Evolutionary conservation across 306 rosid genomes (phyloP).

Genomic region (Pachyrhizus erosus): DNA sequence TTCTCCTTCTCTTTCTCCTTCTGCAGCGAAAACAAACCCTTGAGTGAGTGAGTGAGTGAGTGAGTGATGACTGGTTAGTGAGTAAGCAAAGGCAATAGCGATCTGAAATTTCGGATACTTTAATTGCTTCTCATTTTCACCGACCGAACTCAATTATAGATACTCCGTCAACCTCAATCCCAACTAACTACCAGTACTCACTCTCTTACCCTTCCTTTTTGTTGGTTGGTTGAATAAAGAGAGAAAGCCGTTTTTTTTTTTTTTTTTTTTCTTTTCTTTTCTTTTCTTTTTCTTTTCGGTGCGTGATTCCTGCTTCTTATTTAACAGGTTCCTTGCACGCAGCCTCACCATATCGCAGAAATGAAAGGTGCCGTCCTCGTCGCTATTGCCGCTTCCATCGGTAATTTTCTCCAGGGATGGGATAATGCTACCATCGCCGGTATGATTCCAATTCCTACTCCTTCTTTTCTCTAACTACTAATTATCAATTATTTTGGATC

Average conservation of each 20-base stretch:
- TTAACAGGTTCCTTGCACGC: not conserved
- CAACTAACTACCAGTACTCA: slow-evolving; percentile 29
- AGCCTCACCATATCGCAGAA: not conserved
- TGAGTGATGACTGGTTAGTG: not conserved
- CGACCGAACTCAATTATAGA: not conserved
- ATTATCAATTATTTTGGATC: not conserved
- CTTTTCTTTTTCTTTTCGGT: not conserved
- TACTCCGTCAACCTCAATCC: slow-evolving; percentile 23
- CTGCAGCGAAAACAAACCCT: not conserved
- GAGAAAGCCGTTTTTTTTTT: not conserved
- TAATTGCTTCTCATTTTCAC: slow-evolving; percentile 4
- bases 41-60: not conserved
- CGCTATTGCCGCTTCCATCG: slow-evolving; percentile 87
- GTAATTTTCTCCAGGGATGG: slow-evolving; percentile 93
- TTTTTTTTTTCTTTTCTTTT: too few species aligned
- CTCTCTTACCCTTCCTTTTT: not conserved
- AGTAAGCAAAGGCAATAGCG: not conserved
- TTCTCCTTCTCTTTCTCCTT: too few species aligned
- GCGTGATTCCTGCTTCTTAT: not conserved
- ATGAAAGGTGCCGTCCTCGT: slow-evolving; percentile 86
- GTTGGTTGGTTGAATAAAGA: not conserved
- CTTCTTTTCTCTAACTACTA: not conserved
- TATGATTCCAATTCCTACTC: slow-evolving; percentile 28
- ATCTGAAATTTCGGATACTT: slow-evolving; percentile 36
- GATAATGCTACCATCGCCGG: slow-evolving; percentile 97